These are phyloP conservation scores for Poterioochromonas sp. DNA, from an alignment of 352 stramenopile species.

Conservation along the genomic window DNA sequence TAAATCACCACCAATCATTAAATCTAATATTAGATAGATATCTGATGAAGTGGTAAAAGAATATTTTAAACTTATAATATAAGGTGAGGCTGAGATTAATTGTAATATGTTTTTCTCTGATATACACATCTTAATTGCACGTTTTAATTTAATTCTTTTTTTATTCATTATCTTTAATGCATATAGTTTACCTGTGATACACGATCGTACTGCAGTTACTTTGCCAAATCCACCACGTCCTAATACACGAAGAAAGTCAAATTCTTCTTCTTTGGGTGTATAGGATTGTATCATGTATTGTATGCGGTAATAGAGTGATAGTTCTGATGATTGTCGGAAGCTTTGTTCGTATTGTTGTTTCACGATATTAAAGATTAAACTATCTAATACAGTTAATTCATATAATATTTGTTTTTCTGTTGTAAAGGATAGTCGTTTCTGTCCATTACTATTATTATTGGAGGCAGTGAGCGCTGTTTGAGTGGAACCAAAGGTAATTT, in stretches of 20 bases:
- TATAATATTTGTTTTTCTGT: neutral
- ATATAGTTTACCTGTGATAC: conserved; percentile 77
- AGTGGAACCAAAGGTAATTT: neutral
- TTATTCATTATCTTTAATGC: conserved; percentile 86
- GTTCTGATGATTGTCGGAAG: conserved; percentile 20
- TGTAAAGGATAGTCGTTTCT: neutral
- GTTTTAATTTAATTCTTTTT: conserved; percentile 83
- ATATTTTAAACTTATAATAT: conserved; percentile 81
- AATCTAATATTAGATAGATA: conserved; percentile 77
- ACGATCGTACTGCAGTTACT: conserved; percentile 90
- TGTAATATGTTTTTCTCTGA: conserved; percentile 67
- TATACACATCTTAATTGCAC: conserved; percentile 57
- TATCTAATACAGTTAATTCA: conserved; percentile 3
- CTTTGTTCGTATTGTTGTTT: neutral
- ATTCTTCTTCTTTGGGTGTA: conserved; percentile 82
- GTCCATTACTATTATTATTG: neutral
- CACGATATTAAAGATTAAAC: conserved; percentile 29
- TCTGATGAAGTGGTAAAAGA: conserved; percentile 70
- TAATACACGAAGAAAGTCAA: conserved; percentile 85
- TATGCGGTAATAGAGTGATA: conserved; percentile 51
- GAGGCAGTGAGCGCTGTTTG: too few species aligned
- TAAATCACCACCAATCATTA: conserved; percentile 74
- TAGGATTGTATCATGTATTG: conserved; percentile 68
- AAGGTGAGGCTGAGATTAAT: conserved; percentile 63
- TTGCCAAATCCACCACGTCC: conserved; percentile 89